phyloP scores from a whole-genome alignment of 768 basidiomycete genomes.

The Kondoa subrosea region DNA sequence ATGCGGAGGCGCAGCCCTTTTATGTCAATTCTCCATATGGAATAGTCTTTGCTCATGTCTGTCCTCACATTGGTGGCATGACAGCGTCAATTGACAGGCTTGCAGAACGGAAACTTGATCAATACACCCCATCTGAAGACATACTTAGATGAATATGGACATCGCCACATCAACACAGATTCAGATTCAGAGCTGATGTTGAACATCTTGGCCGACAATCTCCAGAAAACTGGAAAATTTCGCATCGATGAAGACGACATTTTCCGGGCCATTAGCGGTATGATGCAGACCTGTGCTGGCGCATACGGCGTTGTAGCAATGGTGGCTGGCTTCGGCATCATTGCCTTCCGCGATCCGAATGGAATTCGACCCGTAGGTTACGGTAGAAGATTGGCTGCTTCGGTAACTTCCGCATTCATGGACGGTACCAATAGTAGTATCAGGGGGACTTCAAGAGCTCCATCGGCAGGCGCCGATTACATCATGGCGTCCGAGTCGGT shows the following conservation, averaged over 20 bases:
- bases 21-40: slow-evolving; percentile 99
- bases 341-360: slow-evolving; percentile 94
- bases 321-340: slow-evolving; percentile 95
- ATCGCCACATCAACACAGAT: slow-evolving; percentile 96
- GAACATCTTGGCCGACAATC: slow-evolving; percentile 92
- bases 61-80: slow-evolving; percentile 28
- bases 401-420: slow-evolving; percentile 1
- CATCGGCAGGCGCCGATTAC: slow-evolving; percentile 44
- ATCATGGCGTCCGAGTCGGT: slow-evolving; percentile 88
- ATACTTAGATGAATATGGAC: slow-evolving; percentile 88
- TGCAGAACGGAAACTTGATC: slow-evolving; percentile 92
- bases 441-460: slow-evolving; percentile 34
- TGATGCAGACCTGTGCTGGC: slow-evolving; percentile 75
- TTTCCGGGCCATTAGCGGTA: slow-evolving; percentile 74
- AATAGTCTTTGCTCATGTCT: slow-evolving; percentile 89
- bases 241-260: slow-evolving; percentile 98
- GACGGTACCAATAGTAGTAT: slow-evolving; percentile 28
- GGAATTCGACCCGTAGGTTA: slow-evolving; percentile 88
- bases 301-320: slow-evolving; percentile 97
- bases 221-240: slow-evolving; percentile 96
- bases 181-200: slow-evolving; percentile 94
- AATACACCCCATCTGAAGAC: slow-evolving; percentile 72
- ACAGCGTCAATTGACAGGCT: neutral
- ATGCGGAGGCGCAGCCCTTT: slow-evolving; percentile 96
- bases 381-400: slow-evolving; percentile 40